Base-by-base conservation (phyloP, 2,329 filamentous ascomycete genomes). In the Pestalotiopsis sp. region DNA sequence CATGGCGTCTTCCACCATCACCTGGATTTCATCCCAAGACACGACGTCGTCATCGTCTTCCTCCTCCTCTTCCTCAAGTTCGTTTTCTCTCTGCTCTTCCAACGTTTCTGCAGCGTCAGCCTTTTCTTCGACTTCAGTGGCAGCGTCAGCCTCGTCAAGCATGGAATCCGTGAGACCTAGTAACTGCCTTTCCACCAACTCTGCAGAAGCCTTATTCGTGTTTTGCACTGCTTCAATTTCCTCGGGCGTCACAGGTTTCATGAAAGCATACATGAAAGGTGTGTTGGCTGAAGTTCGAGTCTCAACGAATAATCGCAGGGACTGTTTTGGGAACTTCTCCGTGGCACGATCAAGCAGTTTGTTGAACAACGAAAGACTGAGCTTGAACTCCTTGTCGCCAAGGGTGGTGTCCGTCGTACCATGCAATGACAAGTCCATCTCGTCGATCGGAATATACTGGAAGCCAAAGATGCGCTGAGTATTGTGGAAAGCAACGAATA, bases 401-500 rank as follows among this genome's bases (percentile, higher is more conserved):
- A 97, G 80, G 1, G 80, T 76, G 20, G 75, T 84, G 74, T 94
- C 85, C 0, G 79, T 75, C 64, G 93, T 91, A 25, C 94, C 94
- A 77, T 99, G 97, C n/a, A 99, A 81, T 0, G 93, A 88, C n/a
- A 86, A 78, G 78, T 99, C 96, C 92, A 99, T 94, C 76, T 99
- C 96, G 3, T 88, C 78, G 14, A 98, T 81, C 69, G 90, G 91
- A 69, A 99, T 87, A 78, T 99, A 99, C 80, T 99, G 96, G 79
- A 99, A 99, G 5, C 96, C 96, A 77, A 99, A 99, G 64, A 99
- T 97, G 67, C 95, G 92, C 80, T 95, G 87, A 2, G 94, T 93
- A 78, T 99, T 99, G 83, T 99, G 96, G 78, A 91, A 99, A 2
- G 96, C 96, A 25, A 98, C 93, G 76, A 98, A 99, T 64, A 98